These are phyloP conservation scores for Cornus florida DNA, from an alignment of 148 eudicot genomes.

Conservation along the genomic window DNA sequence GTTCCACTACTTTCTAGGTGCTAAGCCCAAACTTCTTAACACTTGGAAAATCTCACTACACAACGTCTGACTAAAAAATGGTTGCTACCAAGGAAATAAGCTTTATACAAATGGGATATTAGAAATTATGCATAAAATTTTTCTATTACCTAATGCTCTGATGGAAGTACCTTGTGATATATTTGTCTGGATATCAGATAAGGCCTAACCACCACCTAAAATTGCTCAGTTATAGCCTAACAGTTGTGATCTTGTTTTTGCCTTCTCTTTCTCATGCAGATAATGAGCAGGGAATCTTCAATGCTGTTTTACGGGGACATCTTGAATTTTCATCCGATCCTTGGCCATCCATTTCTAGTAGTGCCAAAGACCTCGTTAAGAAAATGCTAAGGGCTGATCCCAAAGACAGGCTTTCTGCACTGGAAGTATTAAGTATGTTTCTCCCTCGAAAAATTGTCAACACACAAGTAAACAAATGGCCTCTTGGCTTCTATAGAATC, in stretches of 20 bases:
- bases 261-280: slow-evolving; percentile 46
- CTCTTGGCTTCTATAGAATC: not conserved
- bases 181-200: not conserved
- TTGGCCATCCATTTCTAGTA: slow-evolving; percentile 92
- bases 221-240: not conserved
- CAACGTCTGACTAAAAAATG: not conserved
- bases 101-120: not conserved
- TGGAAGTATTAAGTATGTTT: slow-evolving; percentile 78
- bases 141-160: not conserved
- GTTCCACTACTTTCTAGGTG: not conserved
- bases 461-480: not conserved
- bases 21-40: not conserved
- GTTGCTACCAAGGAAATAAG: not conserved
- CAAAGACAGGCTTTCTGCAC: slow-evolving; percentile 81
- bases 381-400: slow-evolving; percentile 87
- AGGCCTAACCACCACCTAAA: not conserved
- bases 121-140: not conserved
- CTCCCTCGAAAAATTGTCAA: not conserved
- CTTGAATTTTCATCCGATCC: slow-evolving; percentile 89
- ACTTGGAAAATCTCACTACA: not conserved
- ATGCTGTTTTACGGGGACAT: slow-evolving; percentile 72
- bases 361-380: slow-evolving; percentile 93
- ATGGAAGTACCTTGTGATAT: not conserved
- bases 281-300: slow-evolving; percentile 90
- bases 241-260: slow-evolving; percentile 5